Base-by-base conservation (phyloP, 768 basidiomycete species). In the Mycena crocata region DNA sequence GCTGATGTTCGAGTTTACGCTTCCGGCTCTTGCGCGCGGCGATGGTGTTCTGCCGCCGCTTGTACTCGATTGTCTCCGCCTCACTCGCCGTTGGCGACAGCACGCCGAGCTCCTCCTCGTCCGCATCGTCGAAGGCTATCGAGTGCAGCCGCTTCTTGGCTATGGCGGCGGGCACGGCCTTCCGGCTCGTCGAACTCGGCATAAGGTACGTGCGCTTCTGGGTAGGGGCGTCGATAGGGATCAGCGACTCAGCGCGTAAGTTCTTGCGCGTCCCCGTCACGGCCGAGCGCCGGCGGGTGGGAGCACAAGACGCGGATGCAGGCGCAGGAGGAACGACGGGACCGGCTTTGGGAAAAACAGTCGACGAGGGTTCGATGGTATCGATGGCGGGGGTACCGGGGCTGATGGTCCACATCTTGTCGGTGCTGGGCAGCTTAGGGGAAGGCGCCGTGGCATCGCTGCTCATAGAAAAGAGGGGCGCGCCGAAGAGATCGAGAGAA, bases 41-140 rank as follows among this genome's bases (percentile, higher is more conserved):
- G 7, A 92, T 70, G 30, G 90, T 91, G 73, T 92, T 92, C 76
- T 87, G 86, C 12, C 87, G 81, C 35, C 90, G 84, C 82, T 92
- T 92, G 23, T 81, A 80, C 76, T 85, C 88, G 70, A 92, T 91
- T 57, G 84, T 84, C 63, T 86, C 83, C 64, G 82, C 75, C 70
- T 85, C 85, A 6, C 77, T 77, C 31, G 76, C 62, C 0, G 77
- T 72, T 0, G 80, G 74, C 10, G 49, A 52, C 14, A 67, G 58
- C 2, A 39, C 62, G 19, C 70, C 75, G 45, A 74, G 78, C 17
- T 48, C 65, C 19, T 55, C 63, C 2, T n/a, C n/a, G n/a, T 85
- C 84, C 46, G 66, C 69, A 31, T 78, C 75, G 30, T 84, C 84
- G 30, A 69, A 17, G 73, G 81, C 67, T 68, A 69, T 1, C 77